Base-by-base conservation (phyloP, 2,329 filamentous ascomycete species). In the Hypoxylon sp. region DNA sequence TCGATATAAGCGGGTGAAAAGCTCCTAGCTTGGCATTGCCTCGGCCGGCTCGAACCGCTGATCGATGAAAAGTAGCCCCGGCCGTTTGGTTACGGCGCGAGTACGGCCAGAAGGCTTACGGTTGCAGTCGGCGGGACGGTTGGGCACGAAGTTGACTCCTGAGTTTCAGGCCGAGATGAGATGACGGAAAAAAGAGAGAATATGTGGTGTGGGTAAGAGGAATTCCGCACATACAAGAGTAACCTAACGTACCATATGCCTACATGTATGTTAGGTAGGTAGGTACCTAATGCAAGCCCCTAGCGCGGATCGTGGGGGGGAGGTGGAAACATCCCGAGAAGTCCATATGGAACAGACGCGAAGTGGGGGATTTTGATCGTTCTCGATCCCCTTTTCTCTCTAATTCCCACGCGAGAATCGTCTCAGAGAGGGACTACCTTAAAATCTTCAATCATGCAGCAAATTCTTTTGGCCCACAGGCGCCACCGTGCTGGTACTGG, bases 261-360 rank as follows among this genome's bases (percentile, higher is more conserved):
- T 30, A 30, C 28, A 30, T 30, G 28, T 30, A 30, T 30, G 28
- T 23, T 30, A 30, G 28, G 28, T 5, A 7, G 28, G 2, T 30
- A 30, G 28, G 43, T 28, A 65, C n/a, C n/a, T n/a, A n/a, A n/a
- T 68, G 59, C 62, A 63, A 57, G 45, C 17, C 11, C 63, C 60
- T 43, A 51, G 57, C 60, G 38, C 55, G 59, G 55, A 69, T 69
- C 66, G 66, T 63, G 63, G 66, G 59, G 66, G 60, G 57, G 32
- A 38, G 52, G 63, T 63, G 59, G 59, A 51, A 66, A 69, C 55
- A 48, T 63, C 45, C 65, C 57, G 61, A 68, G 55, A 45, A 21
- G 36, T 30, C 41, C 36, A 59, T 43, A 43, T 21, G 21, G 46
- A 41, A 41, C 43, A 14, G 38, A 63, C 19, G 53, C 48, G 41